Evolutionary conservation across 768 basidiomycete genomes (phyloP).

Genomic region (Lentinula detonsa): DNA sequence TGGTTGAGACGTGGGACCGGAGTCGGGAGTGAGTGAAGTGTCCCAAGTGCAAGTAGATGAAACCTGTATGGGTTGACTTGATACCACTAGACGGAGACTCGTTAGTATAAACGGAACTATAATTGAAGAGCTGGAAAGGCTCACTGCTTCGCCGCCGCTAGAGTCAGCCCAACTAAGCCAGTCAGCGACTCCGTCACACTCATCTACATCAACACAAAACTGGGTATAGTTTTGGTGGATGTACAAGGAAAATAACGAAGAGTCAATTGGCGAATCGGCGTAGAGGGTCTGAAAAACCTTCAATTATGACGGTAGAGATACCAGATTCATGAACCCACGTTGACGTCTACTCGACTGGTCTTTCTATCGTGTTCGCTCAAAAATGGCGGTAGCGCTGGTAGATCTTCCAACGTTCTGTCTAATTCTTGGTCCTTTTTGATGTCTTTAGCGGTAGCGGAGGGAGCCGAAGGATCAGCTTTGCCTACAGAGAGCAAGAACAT

Average conservation of each 20-base stretch:
- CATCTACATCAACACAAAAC: slow-evolving; percentile 74
- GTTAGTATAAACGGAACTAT: background rate
- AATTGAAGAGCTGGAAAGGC: slow-evolving; percentile 13
- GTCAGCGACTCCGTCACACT: slow-evolving; percentile 65
- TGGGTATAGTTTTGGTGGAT: slow-evolving; percentile 91
- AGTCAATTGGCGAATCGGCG: slow-evolving; percentile 85
- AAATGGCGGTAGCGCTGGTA: slow-evolving; percentile 51
- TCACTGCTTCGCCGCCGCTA: slow-evolving; percentile 56
- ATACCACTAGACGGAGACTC: slow-evolving; percentile 40
- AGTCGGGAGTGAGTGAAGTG: slow-evolving; percentile 80
- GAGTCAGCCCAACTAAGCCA: slow-evolving; percentile 75
- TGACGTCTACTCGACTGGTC: slow-evolving; percentile 69
- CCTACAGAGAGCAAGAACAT: slow-evolving; percentile 34
- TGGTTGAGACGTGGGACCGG: slow-evolving; percentile 79
- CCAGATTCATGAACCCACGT: slow-evolving; percentile 39
- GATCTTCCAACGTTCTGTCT: slow-evolving; percentile 50
- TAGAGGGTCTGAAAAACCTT: slow-evolving; percentile 49
- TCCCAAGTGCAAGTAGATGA: slow-evolving; percentile 74
- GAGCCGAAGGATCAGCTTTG: slow-evolving; percentile 61
- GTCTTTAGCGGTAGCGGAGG: slow-evolving; percentile 57
- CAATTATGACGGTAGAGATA: background rate
- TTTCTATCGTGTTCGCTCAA: slow-evolving; percentile 55
- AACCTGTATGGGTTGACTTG: slow-evolving; percentile 81
- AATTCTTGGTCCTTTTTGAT: slow-evolving; percentile 51
- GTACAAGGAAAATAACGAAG: slow-evolving; percentile 83